phyloP scores from a whole-genome alignment of 2,329 filamentous ascomycete species.

The Chrysoporthe puriensis region DNA sequence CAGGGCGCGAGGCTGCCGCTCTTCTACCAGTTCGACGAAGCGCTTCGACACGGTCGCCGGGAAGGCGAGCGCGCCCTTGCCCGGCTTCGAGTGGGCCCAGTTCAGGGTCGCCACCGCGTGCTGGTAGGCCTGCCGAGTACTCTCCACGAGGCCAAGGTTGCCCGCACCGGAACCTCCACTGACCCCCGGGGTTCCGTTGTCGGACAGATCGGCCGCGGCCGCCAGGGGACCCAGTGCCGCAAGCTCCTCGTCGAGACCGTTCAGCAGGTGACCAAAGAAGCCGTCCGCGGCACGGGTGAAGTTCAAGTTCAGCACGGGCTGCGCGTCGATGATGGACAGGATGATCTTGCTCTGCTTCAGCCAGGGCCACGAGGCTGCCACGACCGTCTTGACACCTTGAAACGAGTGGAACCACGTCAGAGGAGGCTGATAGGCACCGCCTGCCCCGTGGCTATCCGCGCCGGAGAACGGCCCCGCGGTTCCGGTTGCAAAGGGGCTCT shows the following conservation, averaged over 20 bases:
- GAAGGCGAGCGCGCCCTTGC: slow-evolving; percentile 63
- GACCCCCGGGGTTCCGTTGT: slow-evolving; percentile 10
- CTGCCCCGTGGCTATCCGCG: slow-evolving; percentile 26
- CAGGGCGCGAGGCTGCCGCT: slow-evolving; percentile 63
- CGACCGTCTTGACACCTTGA: slow-evolving; percentile 68
- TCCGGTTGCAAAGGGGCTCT: slow-evolving; percentile 42
- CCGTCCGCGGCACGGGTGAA: slow-evolving; percentile 55
- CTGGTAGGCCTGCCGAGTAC: slow-evolving; percentile 60
- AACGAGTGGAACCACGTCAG: slow-evolving; percentile 69
- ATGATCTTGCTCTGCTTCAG: slow-evolving; percentile 61
- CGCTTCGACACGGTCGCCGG: slow-evolving; percentile 66
- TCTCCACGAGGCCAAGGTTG: slow-evolving; percentile 32
- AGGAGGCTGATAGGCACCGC: slow-evolving; percentile 57
- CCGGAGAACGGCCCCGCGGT: slow-evolving; percentile 31
- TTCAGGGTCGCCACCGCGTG: slow-evolving; percentile 69
- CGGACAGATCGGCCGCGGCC: slow-evolving; percentile 29
- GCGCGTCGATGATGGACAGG: slow-evolving; percentile 65
- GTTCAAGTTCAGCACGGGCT: slow-evolving; percentile 64
- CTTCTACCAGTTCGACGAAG: slow-evolving; percentile 63
- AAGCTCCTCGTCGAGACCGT: slow-evolving; percentile 61
- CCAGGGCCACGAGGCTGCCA: slow-evolving; percentile 67
- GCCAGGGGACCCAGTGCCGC: slow-evolving; percentile 34
- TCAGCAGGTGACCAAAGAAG: slow-evolving; percentile 65
- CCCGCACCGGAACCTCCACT: slow-evolving; percentile 31
- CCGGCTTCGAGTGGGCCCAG: slow-evolving; percentile 65